Base-by-base conservation (phyloP, 2,329 filamentous ascomycete genomes). In the Aspergillus hortae region DNA sequence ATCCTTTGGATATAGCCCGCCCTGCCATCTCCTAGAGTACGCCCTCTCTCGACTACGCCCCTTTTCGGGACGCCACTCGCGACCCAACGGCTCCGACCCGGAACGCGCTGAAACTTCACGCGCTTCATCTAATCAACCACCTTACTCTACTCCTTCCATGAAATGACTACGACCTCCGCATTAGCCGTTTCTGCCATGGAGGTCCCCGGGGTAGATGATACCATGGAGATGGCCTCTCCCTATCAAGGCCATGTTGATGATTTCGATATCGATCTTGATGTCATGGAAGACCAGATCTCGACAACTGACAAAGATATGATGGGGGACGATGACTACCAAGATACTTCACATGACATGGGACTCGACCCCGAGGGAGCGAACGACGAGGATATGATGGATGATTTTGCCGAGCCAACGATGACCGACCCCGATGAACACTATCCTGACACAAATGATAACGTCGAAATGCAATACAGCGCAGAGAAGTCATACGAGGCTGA, bases 231-330 rank as follows among this genome's bases (percentile, higher is more conserved):
- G 70, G 66, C 67, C 10, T 71, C 68, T 38, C 70, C 70, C 30
- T 71, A 71, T 40, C 63, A 71, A 27, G 68, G 67, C 4, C 67
- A 71, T 49, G 73, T 74, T 46, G 79, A 81, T 59, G 76, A 75
- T 73, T 85, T 62, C 73, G 80, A 61, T 74, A 82, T 86, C 54
- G 83, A 86, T 58, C 74, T 86, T 54, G 82, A 84, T 58, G 65
- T 78, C 54, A 70, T 74, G 61, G 67, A 85, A 53, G 80, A 84
- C 58, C 79, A 84, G 57, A 74, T 77, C 52, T 81, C 83, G 48
- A 73, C 82, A 45, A 77, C 82, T 59, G 84, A 86, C 58, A 71
- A 73, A 50, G 67, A 69, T 42, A 69, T 73, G 64, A 72, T 71
- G 52, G 71, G 74, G 38, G 65, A 67, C 43, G 67, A 76, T 58